Percentiles rank a stretch among this genome's conserved stretches.
phyloP scores from a whole-genome alignment of 2,329 filamentous ascomycete species.

The Juglanconis sp. region DNA sequence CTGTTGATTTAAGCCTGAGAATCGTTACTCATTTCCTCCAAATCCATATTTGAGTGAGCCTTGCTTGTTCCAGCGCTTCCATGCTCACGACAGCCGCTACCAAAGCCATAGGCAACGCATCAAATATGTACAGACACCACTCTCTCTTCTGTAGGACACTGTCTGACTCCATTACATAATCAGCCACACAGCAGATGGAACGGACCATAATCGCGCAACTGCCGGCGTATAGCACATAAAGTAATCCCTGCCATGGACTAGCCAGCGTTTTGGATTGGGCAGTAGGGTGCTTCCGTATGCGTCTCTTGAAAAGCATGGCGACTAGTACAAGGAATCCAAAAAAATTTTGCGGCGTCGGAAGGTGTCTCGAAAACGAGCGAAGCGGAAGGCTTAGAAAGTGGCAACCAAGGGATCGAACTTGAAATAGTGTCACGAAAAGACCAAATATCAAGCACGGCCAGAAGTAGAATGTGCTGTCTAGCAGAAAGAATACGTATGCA shows the following conservation, averaged over 20 bases:
- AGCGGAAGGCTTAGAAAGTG: no score
- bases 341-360: no score
- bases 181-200: conserved; percentile 33
- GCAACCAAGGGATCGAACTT: no score
- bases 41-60: background rate
- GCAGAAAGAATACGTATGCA: no score
- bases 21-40: no score
- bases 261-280: conserved; percentile 20
- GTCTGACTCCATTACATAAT: conserved; percentile 40
- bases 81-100: background rate
- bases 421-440: no score
- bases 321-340: conserved; percentile 47
- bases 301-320: conserved; percentile 39
- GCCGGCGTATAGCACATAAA: conserved; percentile 9
- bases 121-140: conserved; percentile 38
- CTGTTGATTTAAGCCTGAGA: no score
- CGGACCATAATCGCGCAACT: conserved; percentile 31
- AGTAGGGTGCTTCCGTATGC: conserved; percentile 26
- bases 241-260: conserved; percentile 21
- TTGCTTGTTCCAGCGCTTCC: background rate
- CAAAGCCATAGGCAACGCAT: conserved; percentile 18
- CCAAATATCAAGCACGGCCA: no score
- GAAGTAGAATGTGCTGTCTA: no score
- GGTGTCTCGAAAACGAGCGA: no score
- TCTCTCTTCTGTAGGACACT: conserved; percentile 44